Base-by-base conservation (phyloP, 768 basidiomycete genomes). In the Phylloporus sp. region DNA sequence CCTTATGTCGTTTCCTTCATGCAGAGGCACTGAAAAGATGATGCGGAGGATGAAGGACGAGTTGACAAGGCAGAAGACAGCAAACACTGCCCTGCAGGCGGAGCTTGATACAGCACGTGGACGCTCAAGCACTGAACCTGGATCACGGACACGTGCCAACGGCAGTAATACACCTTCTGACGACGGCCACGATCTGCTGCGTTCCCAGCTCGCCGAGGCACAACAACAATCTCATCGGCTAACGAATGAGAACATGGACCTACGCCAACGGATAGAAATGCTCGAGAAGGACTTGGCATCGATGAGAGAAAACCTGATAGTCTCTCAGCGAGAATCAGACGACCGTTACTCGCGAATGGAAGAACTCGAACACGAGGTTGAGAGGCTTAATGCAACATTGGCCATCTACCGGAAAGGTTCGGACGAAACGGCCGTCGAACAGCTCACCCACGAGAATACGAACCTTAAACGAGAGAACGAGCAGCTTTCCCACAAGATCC, bases 1-100 rank as follows among this genome's bases (percentile, higher is more conserved):
- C 44, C 46, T 52, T 49, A 59, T 50, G 42, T 46, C 45, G 41
- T 39, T 42, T 46, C 33, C 47, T 53, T 54, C 27, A 51, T 49
- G 26, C 61, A 92, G 90, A 77, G 91, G 91, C 36, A 97, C 94
- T 2, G 96, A 98, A 68, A 96, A 94, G 71, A 92, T 98, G 82
- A 87, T 97, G 75, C 82, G 92, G 55, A 82, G 86, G 56, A 90
- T 97, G 85, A 90, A 92, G 67, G 95, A 94, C 46, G 96, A 98
- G 61, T 71, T 97, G 47, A 86, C 79, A 54, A 94, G 88, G 70
- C 90, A 95, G 68, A 97, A 96, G 71, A 75, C 74, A 38, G 67
- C 82, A 36, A 94, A 92, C 60, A 72, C 82, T 35, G 72, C 76
- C 46, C 80, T 98, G 22, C 91, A 97, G 62, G 68, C 77, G n/a